Evolutionary conservation across 148 eudicot species (phyloP).

Genomic region (Salicornia ramosissima): DNA sequence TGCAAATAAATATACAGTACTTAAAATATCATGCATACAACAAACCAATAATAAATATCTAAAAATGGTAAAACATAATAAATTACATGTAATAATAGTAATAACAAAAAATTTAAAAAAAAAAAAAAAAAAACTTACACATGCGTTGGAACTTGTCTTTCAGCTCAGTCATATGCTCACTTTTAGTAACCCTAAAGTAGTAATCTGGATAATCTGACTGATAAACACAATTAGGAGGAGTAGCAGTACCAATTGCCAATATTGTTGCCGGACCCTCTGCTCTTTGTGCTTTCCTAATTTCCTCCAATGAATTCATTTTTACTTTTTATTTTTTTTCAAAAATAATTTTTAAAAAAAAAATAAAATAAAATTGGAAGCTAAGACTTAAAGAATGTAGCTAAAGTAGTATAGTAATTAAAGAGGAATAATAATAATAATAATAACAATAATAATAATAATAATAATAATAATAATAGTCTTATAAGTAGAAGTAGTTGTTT

Average conservation of each 20-base stretch:
- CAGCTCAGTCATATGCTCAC: constrained; percentile 30
- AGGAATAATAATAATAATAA: neutral
- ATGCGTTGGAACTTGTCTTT: constrained; percentile 32
- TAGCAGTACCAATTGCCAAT: constrained; percentile 22
- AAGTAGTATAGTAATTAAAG: neutral
- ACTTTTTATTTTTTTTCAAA: neutral
- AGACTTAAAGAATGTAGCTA: neutral
- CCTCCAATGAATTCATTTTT: constrained; percentile 14
- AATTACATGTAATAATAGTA: too few species aligned
- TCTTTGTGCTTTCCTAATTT: constrained; percentile 31
- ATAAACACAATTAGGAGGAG: constrained; percentile 24
- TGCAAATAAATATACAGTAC: too few species aligned
- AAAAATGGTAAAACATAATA: too few species aligned
- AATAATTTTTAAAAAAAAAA: neutral
- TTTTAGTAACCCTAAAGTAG: constrained; percentile 26
- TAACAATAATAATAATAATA: too few species aligned
- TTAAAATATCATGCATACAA: too few species aligned
- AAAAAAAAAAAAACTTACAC: constrained; percentile 20
- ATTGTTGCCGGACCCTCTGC: constrained; percentile 27
- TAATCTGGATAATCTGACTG: constrained; percentile 29
- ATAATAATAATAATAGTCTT: too few species aligned
- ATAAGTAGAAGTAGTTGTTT: too few species aligned
- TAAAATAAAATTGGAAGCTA: neutral
- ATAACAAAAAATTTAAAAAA: neutral
- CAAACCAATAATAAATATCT: too few species aligned